These are phyloP conservation scores for Parathielavia appendiculata DNA, from an alignment of 495 filamentous ascomycete species.

Conservation along the genomic window DNA sequence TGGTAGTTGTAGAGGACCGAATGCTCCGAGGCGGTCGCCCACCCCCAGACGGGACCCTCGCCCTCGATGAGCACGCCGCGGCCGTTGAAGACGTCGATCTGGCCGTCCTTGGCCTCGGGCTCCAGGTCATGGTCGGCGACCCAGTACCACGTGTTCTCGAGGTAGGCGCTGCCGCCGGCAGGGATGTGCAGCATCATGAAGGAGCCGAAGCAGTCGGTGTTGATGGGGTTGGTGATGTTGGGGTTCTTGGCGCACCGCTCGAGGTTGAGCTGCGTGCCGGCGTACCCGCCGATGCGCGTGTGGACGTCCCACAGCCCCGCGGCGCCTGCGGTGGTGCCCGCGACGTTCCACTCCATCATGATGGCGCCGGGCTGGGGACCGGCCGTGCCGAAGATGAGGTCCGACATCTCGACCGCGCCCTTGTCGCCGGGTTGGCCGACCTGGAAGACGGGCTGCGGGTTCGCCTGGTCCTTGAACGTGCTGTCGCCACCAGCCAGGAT, in stretches of 20 bases:
- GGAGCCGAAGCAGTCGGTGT: conserved; percentile 59
- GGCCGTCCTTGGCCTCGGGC: conserved; percentile 65
- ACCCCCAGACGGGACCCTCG: conserved; percentile 60
- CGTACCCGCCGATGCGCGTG: conserved; percentile 76
- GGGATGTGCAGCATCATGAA: conserved; percentile 83
- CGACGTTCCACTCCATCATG: conserved; percentile 87
- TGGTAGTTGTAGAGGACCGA: conserved; percentile 86
- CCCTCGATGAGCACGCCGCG: conserved; percentile 76
- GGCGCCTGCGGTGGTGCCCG: conserved; percentile 58
- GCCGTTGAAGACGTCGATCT: conserved; percentile 89
- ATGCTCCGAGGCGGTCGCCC: conserved; percentile 82
- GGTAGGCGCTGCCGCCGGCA: conserved; percentile 61
- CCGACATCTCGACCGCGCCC: conserved; percentile 77
- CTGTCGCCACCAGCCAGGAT: conserved; percentile 72
- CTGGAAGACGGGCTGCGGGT: conserved; percentile 68
- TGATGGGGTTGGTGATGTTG: conserved; percentile 48
- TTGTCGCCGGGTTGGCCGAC: conserved; percentile 74
- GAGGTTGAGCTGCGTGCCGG: conserved; percentile 74
- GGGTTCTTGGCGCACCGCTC: conserved; percentile 71
- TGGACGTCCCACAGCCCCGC: conserved; percentile 90
- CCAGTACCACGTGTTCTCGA: conserved; percentile 96
- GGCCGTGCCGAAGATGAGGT: conserved; percentile 73
- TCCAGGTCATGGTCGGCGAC: conserved; percentile 92
- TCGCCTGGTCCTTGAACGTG: conserved; percentile 62
- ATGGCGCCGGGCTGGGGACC: conserved; percentile 80